Conservation (phyloP, 1,139 yeast genomes). For the Saccharomycopsis hybrid region DNA sequence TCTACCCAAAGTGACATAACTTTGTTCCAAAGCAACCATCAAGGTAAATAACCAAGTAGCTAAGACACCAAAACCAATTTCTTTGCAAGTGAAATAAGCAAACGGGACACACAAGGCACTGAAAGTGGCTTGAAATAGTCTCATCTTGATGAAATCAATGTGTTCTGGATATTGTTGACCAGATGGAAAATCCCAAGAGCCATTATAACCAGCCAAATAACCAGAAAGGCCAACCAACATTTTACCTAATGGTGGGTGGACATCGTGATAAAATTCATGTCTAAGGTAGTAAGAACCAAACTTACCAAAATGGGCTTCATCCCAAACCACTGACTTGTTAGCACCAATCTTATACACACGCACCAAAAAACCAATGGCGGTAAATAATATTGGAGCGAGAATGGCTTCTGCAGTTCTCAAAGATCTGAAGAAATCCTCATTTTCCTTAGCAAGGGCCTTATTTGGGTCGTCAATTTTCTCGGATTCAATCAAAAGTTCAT, state of each 20-base stretch:
- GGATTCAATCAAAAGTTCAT: background rate
- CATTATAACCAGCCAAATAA: conserved; percentile 89
- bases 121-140: conserved; percentile 87
- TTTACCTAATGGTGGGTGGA: conserved; percentile 97
- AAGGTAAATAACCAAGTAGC: conserved; percentile 85
- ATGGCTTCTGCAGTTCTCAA: conserved; percentile 36
- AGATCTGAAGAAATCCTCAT: conserved; percentile 21
- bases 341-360: conserved; percentile 72
- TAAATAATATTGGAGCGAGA: conserved; percentile 52
- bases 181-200: conserved; percentile 90
- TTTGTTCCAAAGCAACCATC: conserved; percentile 80
- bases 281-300: conserved; percentile 89
- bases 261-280: conserved; percentile 95
- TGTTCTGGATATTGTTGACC: conserved; percentile 83
- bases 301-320: conserved; percentile 94
- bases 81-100: conserved; percentile 88
- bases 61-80: conserved; percentile 71
- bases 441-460: conserved; percentile 5
- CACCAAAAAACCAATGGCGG: conserved; percentile 61
- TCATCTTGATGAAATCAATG: conserved; percentile 84
- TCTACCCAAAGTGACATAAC: conserved; percentile 84
- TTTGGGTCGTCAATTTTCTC: conserved; percentile 3
- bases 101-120: conserved; percentile 87
- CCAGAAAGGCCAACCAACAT: conserved; percentile 96
- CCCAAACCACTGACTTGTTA: conserved; percentile 82